A percentile compares a stretch with the other conserved stretches of the same genome.
Evolutionary conservation across 2,329 filamentous ascomycete species (phyloP).

Genomic region (Clonostachys sp.): DNA sequence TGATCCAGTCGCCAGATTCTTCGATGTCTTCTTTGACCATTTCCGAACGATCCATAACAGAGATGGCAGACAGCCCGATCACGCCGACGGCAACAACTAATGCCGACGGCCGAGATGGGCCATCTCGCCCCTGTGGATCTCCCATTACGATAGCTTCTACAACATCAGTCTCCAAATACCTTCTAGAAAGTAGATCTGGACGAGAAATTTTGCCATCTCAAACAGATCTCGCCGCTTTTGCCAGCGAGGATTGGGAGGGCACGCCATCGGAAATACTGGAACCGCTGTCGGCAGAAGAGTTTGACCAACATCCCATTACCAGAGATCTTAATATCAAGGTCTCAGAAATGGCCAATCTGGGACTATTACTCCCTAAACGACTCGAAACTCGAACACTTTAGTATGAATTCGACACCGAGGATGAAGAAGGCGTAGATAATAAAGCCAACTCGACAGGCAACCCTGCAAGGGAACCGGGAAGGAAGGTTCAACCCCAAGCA

Average conservation of each 20-base stretch:
- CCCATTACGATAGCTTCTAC: background rate
- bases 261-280: too few relatives aligned
- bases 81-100: too few relatives aligned
- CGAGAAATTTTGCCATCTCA: slow-evolving; percentile 29
- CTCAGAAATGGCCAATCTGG: slow-evolving; percentile 19
- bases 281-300: slow-evolving; percentile 20
- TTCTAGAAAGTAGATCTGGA: slow-evolving; percentile 29
- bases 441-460: background rate
- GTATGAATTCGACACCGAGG: slow-evolving; percentile 28
- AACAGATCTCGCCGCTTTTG: slow-evolving; percentile 19
- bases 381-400: slow-evolving; percentile 24
- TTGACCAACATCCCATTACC: slow-evolving; percentile 28
- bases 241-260: background rate
- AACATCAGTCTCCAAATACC: slow-evolving; percentile 31
- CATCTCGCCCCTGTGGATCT: too few relatives aligned
- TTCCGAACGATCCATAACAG: too few relatives aligned
- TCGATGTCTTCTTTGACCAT: too few relatives aligned
- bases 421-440: slow-evolving; percentile 8
- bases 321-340: slow-evolving; percentile 17
- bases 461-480: background rate
- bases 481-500: background rate
- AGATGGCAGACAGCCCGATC: too few relatives aligned
- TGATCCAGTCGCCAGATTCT: too few relatives aligned
- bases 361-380: slow-evolving; percentile 26
- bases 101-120: too few relatives aligned